Conservation (phyloP, 331 rosid genomes). For the Cydonia oblonga region DNA sequence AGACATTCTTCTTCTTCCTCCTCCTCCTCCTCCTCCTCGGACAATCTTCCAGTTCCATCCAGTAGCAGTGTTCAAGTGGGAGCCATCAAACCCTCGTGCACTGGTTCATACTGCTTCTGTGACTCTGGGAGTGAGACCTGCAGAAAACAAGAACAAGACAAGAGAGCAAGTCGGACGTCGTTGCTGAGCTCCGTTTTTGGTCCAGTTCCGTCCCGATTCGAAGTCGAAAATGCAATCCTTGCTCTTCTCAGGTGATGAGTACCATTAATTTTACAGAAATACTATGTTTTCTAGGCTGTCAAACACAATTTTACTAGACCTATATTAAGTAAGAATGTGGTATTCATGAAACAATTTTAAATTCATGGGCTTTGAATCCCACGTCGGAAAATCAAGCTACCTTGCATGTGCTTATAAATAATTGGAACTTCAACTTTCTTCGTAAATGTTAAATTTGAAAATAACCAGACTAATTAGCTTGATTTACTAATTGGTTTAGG, state of each 20-base stretch:
- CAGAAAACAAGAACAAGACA: constrained; percentile 6
- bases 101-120: constrained; percentile 17
- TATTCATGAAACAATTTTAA: too few relatives aligned
- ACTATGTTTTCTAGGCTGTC: too few relatives aligned
- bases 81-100: constrained; percentile 12
- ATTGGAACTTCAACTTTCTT: too few relatives aligned
- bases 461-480: not conserved
- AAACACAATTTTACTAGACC: too few relatives aligned
- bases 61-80: not conserved
- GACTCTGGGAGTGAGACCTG: constrained; percentile 10
- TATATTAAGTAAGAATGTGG: too few relatives aligned
- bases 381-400: too few relatives aligned
- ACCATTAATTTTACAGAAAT: not conserved
- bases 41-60: not conserved
- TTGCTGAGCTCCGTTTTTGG: constrained; percentile 25
- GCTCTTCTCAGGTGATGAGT: constrained; percentile 46
- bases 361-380: too few relatives aligned
- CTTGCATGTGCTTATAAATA: too few relatives aligned
- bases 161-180: constrained; percentile 1
- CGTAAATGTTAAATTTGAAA: too few relatives aligned
- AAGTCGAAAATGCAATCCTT: constrained; percentile 40
- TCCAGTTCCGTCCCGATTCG: constrained; percentile 38
- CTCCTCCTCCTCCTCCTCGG: not conserved
- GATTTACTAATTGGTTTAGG: not conserved
- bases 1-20: not conserved